Percentiles rank a stretch among this genome's conserved stretches.
phyloP scores from a whole-genome alignment of 2,329 filamentous ascomycete genomes.

The Aureobasidium sp. region DNA sequence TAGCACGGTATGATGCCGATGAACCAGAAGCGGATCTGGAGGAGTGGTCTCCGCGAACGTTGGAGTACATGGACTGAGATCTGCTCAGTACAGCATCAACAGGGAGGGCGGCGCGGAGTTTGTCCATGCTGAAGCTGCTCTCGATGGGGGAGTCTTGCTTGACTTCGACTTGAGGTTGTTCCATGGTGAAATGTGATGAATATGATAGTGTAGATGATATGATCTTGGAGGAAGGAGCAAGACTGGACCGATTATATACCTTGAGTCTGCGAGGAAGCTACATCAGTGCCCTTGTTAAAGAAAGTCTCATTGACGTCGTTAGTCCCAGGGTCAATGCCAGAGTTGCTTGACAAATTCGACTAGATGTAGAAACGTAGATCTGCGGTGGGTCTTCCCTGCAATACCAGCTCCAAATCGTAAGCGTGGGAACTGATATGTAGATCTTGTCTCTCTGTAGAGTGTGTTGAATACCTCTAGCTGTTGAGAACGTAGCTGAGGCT shows the following conservation, averaged over 20 bases:
- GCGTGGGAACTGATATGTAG: background rate
- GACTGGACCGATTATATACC: background rate
- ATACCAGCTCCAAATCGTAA: background rate
- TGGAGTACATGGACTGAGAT: slow-evolving; percentile 9
- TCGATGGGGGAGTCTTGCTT: background rate
- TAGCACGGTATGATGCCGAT: background rate
- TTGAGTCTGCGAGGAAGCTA: background rate
- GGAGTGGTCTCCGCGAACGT: background rate
- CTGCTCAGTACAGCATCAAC: slow-evolving; percentile 9
- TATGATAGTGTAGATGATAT: background rate
- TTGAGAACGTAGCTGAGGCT: background rate
- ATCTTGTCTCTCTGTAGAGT: background rate
- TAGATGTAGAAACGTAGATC: background rate
- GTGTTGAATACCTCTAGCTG: background rate
- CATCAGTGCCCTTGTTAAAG: background rate
- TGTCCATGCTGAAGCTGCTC: slow-evolving; percentile 1
- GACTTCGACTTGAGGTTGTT: background rate
- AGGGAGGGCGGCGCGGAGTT: slow-evolving; percentile 7
- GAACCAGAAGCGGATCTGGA: slow-evolving; percentile 1
- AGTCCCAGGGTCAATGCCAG: background rate
- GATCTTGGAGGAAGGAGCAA: background rate
- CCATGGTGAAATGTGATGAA: background rate
- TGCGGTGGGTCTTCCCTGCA: background rate
- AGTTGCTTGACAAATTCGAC: slow-evolving; percentile 1
- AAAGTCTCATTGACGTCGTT: background rate